Percentiles rank a stretch among this genome's conserved stretches.
phyloP scores from a whole-genome alignment of 306 rosid genomes.

The Ormosia emarginata region DNA sequence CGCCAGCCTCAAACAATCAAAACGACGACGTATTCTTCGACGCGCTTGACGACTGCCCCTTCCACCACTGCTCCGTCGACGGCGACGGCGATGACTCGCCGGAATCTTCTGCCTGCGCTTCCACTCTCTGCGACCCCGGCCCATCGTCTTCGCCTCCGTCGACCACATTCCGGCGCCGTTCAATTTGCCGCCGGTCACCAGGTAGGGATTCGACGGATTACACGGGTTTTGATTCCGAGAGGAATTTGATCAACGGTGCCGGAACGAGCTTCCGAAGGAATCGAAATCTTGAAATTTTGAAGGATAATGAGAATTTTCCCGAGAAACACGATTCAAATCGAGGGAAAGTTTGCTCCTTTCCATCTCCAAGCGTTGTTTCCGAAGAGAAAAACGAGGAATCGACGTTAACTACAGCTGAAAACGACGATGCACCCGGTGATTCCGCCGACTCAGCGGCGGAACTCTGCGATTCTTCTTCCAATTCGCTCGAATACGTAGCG shows the following conservation, averaged over 20 bases:
- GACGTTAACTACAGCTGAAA: constrained; percentile 44
- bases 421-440: constrained; percentile 18
- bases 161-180: constrained; percentile 46
- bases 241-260: not conserved
- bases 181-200: constrained; percentile 5
- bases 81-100: constrained; percentile 19
- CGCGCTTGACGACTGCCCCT: constrained; percentile 38
- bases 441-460: constrained; percentile 30
- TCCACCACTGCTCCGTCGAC: constrained; percentile 28
- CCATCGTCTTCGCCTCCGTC: constrained; percentile 10
- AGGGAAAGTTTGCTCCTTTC: not conserved
- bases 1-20: constrained; percentile 30
- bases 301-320: constrained; percentile 25
- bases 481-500: constrained; percentile 41
- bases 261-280: constrained; percentile 2
- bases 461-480: constrained; percentile 32
- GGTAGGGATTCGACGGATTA: constrained; percentile 11
- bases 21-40: constrained; percentile 54
- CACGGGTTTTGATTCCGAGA: constrained; percentile 15
- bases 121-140: constrained; percentile 3
- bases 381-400: constrained; percentile 45
- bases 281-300: constrained; percentile 10
- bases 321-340: constrained; percentile 21
- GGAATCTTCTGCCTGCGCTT: constrained; percentile 33
- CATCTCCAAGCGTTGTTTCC: constrained; percentile 21